Conservation (phyloP, 2,329 filamentous ascomycete genomes). For the Calcarisporium arbuscula region DNA sequence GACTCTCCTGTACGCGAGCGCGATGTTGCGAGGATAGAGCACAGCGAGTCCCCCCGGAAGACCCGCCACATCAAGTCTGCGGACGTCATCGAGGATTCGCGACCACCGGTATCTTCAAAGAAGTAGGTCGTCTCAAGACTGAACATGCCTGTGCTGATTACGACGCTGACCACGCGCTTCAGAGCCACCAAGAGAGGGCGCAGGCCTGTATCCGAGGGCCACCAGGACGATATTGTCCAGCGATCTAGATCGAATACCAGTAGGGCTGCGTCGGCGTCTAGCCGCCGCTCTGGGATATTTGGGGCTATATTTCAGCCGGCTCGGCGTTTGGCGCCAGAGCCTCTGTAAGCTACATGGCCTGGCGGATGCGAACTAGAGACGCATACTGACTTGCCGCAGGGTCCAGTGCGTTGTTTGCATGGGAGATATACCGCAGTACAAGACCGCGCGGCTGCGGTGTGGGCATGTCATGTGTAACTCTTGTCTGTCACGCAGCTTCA, state of each 20-base stretch:
- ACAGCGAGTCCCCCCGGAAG: conserved; percentile 22
- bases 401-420: conserved; percentile 68
- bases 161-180: too few relatives aligned
- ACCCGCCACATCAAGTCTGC: conserved; percentile 16
- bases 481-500: conserved; percentile 71
- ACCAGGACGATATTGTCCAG: conserved; percentile 9
- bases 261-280: conserved; percentile 11
- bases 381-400: conserved; percentile 32
- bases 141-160: too few relatives aligned
- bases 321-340: too few relatives aligned
- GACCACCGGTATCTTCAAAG: conserved; percentile 26
- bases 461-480: conserved; percentile 74
- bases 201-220: too few relatives aligned
- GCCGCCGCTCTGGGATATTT: conserved; percentile 17
- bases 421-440: conserved; percentile 57
- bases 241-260: conserved; percentile 12
- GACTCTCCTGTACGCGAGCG: conserved; percentile 20
- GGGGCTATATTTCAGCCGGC: conserved; percentile 19
- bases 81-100: conserved; percentile 26
- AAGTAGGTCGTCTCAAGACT: conserved; percentile 17
- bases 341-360: too few relatives aligned
- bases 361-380: too few relatives aligned
- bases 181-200: too few relatives aligned
- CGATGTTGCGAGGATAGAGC: conserved; percentile 20
- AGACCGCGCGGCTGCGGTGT: conserved; percentile 67